phyloP scores from a whole-genome alignment of 805 yeast species.

The Kazachstania viticola region DNA sequence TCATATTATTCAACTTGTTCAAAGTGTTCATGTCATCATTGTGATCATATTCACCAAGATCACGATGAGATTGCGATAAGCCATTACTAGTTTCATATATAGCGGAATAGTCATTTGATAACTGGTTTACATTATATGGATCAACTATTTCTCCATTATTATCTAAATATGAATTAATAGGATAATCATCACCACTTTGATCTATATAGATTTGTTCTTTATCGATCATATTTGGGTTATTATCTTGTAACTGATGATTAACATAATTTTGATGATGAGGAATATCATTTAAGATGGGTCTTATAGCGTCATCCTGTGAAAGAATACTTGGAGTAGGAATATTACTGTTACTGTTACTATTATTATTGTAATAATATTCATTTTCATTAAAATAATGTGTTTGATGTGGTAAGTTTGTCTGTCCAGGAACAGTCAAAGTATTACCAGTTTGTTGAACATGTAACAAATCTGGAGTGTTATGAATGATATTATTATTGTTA shows the following conservation, averaged over 20 bases:
- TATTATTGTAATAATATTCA: slow-evolving; percentile 13
- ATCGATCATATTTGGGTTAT: slow-evolving; percentile 7
- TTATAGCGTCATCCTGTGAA: slow-evolving; percentile 9
- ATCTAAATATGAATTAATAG: slow-evolving; percentile 24
- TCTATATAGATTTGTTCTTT: slow-evolving; percentile 21
- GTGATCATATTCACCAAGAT: slow-evolving; percentile 18
- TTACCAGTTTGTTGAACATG: slow-evolving; percentile 6
- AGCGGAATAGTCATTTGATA: slow-evolving; percentile 1
- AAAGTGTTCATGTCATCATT: slow-evolving; percentile 12
- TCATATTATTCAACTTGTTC: slow-evolving; percentile 5
- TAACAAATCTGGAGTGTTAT: slow-evolving; percentile 15
- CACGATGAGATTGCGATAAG: slow-evolving; percentile 10
- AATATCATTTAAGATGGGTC: slow-evolving; percentile 19
- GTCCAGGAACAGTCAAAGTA: slow-evolving; percentile 3
- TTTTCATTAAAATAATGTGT: slow-evolving; percentile 15
- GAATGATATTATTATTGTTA: slow-evolving; percentile 22
- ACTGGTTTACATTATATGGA: slow-evolving; percentile 15
- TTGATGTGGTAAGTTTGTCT: slow-evolving; percentile 2
- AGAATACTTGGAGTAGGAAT: slow-evolving; percentile 5
- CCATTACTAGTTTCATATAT: slow-evolving; percentile 4
- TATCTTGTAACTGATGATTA: background rate
- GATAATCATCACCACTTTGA: slow-evolving; percentile 27
- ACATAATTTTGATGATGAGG: slow-evolving; percentile 5
- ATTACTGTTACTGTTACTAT: slow-evolving; percentile 3
- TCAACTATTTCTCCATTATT: slow-evolving; percentile 27